A percentile compares a stretch with the other conserved stretches of the same genome.
These are phyloP conservation scores for Phytopythium aichiense DNA, from an alignment of 352 stramenopile genomes.

Conservation along the genomic window DNA sequence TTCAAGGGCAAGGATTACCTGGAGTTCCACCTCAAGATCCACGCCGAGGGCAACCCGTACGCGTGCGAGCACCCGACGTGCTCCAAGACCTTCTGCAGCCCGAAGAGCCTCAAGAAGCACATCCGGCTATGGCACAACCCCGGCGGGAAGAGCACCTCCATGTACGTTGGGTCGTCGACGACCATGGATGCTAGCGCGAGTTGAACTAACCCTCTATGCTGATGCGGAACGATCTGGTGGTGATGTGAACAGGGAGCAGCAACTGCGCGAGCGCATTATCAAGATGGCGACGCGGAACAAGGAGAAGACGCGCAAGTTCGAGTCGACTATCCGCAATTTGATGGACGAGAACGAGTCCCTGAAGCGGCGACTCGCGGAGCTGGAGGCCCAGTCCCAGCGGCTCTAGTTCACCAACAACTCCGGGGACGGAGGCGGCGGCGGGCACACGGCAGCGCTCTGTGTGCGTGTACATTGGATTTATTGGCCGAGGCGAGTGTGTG, in stretches of 20 bases:
- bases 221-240: neutral
- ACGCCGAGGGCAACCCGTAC: constrained; percentile 77
- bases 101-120: constrained; percentile 83
- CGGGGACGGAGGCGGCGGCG: neutral
- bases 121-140: constrained; percentile 81
- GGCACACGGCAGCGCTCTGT: neutral
- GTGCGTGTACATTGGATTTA: constrained; percentile 6
- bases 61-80: constrained; percentile 75
- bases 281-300: constrained; percentile 84
- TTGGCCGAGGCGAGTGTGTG: neutral
- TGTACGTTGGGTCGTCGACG: constrained; percentile 16
- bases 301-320: constrained; percentile 79
- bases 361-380: constrained; percentile 60
- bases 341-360: constrained; percentile 77
- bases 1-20: constrained; percentile 88
- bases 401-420: neutral
- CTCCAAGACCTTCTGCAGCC: constrained; percentile 82
- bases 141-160: constrained; percentile 76
- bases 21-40: constrained; percentile 85
- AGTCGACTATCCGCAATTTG: constrained; percentile 67
- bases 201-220: neutral
- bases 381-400: constrained; percentile 28
- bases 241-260: constrained; percentile 42
- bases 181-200: neutral
- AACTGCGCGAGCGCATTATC: constrained; percentile 80